These are phyloP conservation scores for Huiozyma naganishii DNA, from an alignment of 805 yeast genomes.

Conservation along the genomic window DNA sequence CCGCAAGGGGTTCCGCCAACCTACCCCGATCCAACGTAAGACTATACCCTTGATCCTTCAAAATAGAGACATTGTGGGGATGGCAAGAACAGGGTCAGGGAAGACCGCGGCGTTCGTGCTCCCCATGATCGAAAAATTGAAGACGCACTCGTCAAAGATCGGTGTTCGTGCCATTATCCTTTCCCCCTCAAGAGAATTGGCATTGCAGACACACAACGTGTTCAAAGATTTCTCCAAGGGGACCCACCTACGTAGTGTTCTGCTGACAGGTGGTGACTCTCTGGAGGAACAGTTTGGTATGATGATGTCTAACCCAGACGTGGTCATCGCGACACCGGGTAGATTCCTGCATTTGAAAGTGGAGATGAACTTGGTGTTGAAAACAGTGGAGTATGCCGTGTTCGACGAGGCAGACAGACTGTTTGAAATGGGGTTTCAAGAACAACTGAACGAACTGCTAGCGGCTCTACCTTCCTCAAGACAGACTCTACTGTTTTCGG, in stretches of 20 bases:
- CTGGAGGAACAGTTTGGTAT: conserved; percentile 88
- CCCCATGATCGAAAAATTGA: conserved; percentile 80
- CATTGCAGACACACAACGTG: conserved; percentile 81
- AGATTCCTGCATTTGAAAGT: conserved; percentile 90
- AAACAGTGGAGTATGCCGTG: conserved; percentile 77
- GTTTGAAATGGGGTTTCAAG: conserved; percentile 93
- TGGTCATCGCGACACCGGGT: conserved; percentile 95
- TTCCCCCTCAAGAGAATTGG: conserved; percentile 94
- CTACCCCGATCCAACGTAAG: conserved; percentile 96
- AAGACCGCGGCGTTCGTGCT: conserved; percentile 94
- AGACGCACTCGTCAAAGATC: conserved; percentile 71
- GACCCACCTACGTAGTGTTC: conserved; percentile 67
- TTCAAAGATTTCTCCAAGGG: conserved; percentile 81
- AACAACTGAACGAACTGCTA: conserved; percentile 80
- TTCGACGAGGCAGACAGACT: conserved; percentile 97
- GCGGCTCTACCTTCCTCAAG: conserved; percentile 73
- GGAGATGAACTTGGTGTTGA: conserved; percentile 84
- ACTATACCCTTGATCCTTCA: conserved; percentile 85
- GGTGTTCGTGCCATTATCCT: conserved; percentile 84
- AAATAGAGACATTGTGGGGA: conserved; percentile 90
- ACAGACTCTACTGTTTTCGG: conserved; percentile 86
- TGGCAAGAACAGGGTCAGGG: conserved; percentile 99
- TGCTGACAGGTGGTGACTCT: conserved; percentile 97
- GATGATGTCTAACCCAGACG: conserved; percentile 92
- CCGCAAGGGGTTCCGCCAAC: conserved; percentile 83